Evolutionary conservation across 1,139 yeast genomes (phyloP), one percentile per base, ranked within the genome.

Genomic region (Dujonia santamariae): DNA sequence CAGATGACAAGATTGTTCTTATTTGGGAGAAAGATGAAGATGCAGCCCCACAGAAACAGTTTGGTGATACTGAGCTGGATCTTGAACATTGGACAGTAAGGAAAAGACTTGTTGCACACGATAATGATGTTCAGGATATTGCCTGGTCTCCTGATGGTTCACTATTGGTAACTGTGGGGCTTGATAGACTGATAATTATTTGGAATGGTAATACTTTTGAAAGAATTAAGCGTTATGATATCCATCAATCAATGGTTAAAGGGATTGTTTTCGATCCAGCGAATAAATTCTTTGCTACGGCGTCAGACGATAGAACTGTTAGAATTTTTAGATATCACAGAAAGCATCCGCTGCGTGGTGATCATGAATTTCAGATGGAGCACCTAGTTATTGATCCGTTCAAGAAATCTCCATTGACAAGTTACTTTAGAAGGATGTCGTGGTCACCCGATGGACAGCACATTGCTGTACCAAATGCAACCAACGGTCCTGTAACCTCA

Each of bases 381-480:
- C 83, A 85, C 38, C 75, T 86, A 4, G 82, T 92, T 3, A 63
- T 80, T 28, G 83, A 81, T 21, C 98, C 99, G 0, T 94, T 92
- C 61, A 73, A 71, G 39, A 86, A 83, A 45, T 85, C 96, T 0
- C 98, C 98, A 1, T 67, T 90, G 42, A 86, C 96, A 0, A 87
- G 97, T 0, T 92, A 92, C 56, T 92, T 88, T 55, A 69, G 98
- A 45, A 67, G 97, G 46, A 75, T 85, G 61, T 85, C 96, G 18
- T 92, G 99, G 99, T 86, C 97, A 0, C 98, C 98, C 0, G 97
- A 92, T 59, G 98, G 98, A 1, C 94, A 86, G 54, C 92, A 85
- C 50, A 85, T 92, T 34, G 97, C 97, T 0, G 96, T 86, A 0
- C 96, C 98, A 0, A 94, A 92, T 58, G 97, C 98, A 2, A 87